These are phyloP conservation scores for Gynostemma pentaphyllum DNA, from an alignment of 306 rosid genomes.

Conservation along the genomic window DNA sequence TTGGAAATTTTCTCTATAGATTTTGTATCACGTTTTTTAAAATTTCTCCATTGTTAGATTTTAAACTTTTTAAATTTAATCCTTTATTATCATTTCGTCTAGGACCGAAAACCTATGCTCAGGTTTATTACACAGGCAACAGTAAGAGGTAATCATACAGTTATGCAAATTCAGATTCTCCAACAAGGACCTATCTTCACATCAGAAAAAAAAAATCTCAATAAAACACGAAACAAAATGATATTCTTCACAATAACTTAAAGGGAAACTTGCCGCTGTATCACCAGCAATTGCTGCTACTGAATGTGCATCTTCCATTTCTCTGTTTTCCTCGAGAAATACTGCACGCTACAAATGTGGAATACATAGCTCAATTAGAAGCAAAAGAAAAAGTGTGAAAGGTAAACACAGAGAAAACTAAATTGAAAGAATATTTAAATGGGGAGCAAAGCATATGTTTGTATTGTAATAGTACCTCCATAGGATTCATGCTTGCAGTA, in stretches of 20 bases:
- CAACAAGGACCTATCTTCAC: not conserved
- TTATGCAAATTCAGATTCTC: not conserved
- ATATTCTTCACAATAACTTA: not conserved
- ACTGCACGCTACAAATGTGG: slow-evolving; percentile 52
- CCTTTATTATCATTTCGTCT: not conserved
- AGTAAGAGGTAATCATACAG: not conserved
- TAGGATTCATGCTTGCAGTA: slow-evolving; percentile 66
- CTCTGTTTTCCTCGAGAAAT: slow-evolving; percentile 71
- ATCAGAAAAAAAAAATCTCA: not conserved
- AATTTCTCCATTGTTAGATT: not conserved
- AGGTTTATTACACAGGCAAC: not conserved
- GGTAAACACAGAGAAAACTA: not conserved
- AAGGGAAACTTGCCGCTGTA: slow-evolving; percentile 43
- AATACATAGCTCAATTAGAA: slow-evolving; percentile 4
- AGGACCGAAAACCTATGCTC: not conserved
- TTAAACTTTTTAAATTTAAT: not conserved
- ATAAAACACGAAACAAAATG: not conserved
- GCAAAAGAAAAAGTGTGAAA: not conserved
- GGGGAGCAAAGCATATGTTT: not conserved
- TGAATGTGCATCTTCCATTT: slow-evolving; percentile 90
- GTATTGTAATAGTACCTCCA: slow-evolving; percentile 51
- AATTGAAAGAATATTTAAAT: too few relatives aligned
- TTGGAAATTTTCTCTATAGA: not conserved
- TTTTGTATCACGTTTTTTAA: not conserved
- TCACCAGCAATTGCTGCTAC: slow-evolving; percentile 91